Evolutionary conservation across 2,329 filamentous ascomycete species (phyloP), one percentile per base, ranked within the genome.

Genomic region (Hyphodiscus sp.): DNA sequence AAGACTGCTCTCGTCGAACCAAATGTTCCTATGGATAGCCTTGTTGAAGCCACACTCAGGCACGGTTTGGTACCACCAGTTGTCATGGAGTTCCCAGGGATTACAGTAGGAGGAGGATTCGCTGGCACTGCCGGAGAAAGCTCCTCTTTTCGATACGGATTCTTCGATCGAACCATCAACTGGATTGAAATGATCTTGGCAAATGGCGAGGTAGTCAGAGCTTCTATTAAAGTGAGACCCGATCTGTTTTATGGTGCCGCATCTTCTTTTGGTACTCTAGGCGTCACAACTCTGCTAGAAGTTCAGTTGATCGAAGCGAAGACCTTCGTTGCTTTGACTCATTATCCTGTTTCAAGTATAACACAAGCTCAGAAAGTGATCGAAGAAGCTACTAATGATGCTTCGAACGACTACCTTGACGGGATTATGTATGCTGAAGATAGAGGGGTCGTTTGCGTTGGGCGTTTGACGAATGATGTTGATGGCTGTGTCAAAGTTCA

Each of bases 31-130:
- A 87, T 87, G 82, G 82, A 86, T 56, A 69, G 69, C 1, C 73
- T 88, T 0, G 76, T 86, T 1, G 72, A 76, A 48, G 78, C 76
- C 1, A 82, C 82, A 0, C 62, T 83, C 38, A 65, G 68, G 1
- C 65, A 80, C 45, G 77, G 77, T 0, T 69, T 87, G 0, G 66
- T 87, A 1, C 82, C 78, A 1, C 78, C 77, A 0, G 81, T 88
- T 0, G 81, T 87, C 8, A 86, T 86, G 78, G 85, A 87, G 61
- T 83, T 88, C 43, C 83, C 83, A 0, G 82, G 82, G 1, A 87
- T 87, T 56, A 88, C 85, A 0, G 79, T 78, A 0, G 83, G 84
- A 8, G 83, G 84, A 7, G 82, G 81, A 0, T 87, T 84, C 63
- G 75, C 81, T 2, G 84, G 84, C 1, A 86, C 82, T 0, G 77